Evolutionary conservation across 2,329 filamentous ascomycete species (phyloP), one percentile per base, ranked within the genome.

Genomic region (Fusarium tuaranense): DNA sequence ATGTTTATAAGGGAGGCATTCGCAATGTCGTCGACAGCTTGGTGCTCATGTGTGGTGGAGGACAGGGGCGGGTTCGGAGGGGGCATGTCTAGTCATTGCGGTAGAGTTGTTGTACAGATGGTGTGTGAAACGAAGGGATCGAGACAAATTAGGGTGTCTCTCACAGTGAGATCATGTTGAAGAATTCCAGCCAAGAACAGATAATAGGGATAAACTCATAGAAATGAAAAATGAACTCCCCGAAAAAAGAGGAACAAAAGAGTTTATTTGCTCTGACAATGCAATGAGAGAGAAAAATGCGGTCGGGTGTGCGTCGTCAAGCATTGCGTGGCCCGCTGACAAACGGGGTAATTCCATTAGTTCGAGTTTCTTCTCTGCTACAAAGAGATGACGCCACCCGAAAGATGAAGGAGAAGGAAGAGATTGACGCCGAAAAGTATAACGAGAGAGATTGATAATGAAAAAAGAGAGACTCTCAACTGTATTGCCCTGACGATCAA

Each of bases 251-350:
- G 46, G 12, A 34, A 63, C 57, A 27, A 34, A 59, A 69, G 66
- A 73, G 60, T 59, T 68, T 75, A 70, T 65, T 70, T 73, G 53
- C 53, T 57, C 13, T 34, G 34, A 36, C 34, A 32, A 8, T 46
- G 55, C 32, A 32, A 8, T 46, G 55, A 61, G 58, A 66, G 46
- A 66, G 46, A 38, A 41, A 25, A 20, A 13, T 30, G 25, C 25
- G n/a, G 30, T 44, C 71, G 72, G 69, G 74, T 76, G 79, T 78
- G 78, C 80, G 80, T 81, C 77, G 80, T 55, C 79, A 76, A 79
- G 79, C 74, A 81, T 82, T 82, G 80, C 80, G 80, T 78, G 80
- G 81, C 78, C 78, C 78, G 62, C 75, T 78, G 72, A 75, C 72
- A 79, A 78, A 75, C 70, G 70, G 75, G 78, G 76, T 76, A 73